Percentiles rank a stretch among this genome's conserved stretches.
These are phyloP conservation scores for Rhododendron simsii DNA, from an alignment of 148 eudicot species.

Conservation along the genomic window DNA sequence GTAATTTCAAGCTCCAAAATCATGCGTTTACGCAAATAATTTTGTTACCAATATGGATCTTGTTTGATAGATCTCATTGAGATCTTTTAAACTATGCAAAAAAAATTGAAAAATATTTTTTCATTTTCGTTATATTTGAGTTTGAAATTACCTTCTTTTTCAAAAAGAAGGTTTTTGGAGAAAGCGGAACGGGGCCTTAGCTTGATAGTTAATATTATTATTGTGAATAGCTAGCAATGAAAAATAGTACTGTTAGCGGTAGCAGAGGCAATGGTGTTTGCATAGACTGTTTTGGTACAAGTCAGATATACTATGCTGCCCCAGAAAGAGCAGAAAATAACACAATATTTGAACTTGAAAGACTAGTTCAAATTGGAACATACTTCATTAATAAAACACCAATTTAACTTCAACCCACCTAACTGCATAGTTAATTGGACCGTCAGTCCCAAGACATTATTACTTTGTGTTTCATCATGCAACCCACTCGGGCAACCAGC, in stretches of 20 bases:
- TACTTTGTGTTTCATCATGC: not conserved
- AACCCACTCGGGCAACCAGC: not conserved
- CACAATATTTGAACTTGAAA: not conserved
- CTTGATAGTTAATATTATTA: not conserved
- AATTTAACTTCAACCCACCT: not conserved
- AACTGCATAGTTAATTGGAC: not conserved
- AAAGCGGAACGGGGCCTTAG: too few species aligned
- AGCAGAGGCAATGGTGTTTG: not conserved
- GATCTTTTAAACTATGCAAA: too few species aligned
- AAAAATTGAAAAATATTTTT: too few species aligned
- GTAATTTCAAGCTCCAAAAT: too few species aligned
- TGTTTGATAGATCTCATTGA: too few species aligned
- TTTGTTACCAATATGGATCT: too few species aligned
- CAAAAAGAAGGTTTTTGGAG: too few species aligned
- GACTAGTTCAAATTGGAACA: not conserved
- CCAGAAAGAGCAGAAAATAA: not conserved
- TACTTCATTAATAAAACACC: not conserved
- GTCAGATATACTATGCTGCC: not conserved
- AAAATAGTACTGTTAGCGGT: not conserved
- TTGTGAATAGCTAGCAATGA: not conserved
- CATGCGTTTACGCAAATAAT: too few species aligned
- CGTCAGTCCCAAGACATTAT: not conserved
- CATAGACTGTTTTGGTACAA: not conserved
- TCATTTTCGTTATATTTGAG: too few species aligned
- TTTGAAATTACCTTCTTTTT: too few species aligned